Base-by-base conservation (phyloP, 2,329 filamentous ascomycete genomes). In the Talaromyces funiculosus region DNA sequence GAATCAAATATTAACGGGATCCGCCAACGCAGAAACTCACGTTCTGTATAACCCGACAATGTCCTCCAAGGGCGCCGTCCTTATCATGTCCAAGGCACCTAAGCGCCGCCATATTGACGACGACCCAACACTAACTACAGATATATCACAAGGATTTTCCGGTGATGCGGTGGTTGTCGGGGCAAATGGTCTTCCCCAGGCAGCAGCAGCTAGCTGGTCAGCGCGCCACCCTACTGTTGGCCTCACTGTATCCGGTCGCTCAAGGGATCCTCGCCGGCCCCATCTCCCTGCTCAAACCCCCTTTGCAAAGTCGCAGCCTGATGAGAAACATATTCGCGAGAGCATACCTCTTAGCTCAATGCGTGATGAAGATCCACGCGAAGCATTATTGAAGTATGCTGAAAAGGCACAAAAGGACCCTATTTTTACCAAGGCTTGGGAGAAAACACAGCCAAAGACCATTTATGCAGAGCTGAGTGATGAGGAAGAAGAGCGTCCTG, bases 41-140 rank as follows among this genome's bases (percentile, higher is more conserved):
- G 84, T 97, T 43, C 86, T 99, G 53, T 99, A 94, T 78, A 93
- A 90, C 70, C 94, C 94, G 1, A 84, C 81, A n/a, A 87, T 86
- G 67, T 99, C 94, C 22, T 83, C 73, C 12, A 87, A 86, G 63
- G 94, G 94, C 61, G 94, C 92, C 3, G 87, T 92, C 59, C 86
- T 90, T 62, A 89, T 97, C 65, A 92, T 99, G 86, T 92, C 89
- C 63, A 90, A 91, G 69, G 92, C 92, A 0, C 92, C 94, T 2
- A 97, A 99, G 79, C 92, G 91, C 68, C 88, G 93, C 1, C 93
- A 99, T 72, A 86, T 99, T 62, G 94, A 99, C 72, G 94, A 99
- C 74, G 91, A 97, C 73, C 86, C 92, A 0, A 86, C 85, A 61
- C 81, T 95, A 35, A 96, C 92, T 1, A 95, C 90, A 72, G 92